Conservation (phyloP, 2,329 filamentous ascomycete genomes). For the Phyllosticta capitalensis region DNA sequence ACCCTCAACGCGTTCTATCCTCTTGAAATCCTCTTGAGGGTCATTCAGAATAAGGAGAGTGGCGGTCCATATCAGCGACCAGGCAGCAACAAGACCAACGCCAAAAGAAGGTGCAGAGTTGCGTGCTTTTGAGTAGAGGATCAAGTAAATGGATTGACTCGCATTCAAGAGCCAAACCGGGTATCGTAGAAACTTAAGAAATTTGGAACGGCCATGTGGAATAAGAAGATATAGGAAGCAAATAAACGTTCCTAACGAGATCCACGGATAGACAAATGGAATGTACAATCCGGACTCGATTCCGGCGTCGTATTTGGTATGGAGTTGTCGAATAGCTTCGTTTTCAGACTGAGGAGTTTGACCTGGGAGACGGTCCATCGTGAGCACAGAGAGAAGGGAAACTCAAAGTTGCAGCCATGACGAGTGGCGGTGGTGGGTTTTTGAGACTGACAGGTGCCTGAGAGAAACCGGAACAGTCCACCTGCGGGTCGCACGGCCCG, state of each 20-base stretch:
- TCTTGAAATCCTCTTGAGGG: slow-evolving; percentile 44
- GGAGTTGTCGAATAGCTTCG: slow-evolving; percentile 27
- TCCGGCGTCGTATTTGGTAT: slow-evolving; percentile 30
- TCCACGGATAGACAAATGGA: slow-evolving; percentile 38
- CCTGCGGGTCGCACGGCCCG: neutral
- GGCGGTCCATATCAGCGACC: slow-evolving; percentile 45
- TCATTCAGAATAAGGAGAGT: slow-evolving; percentile 48
- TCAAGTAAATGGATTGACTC: slow-evolving; percentile 34
- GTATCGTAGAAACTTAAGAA: slow-evolving; percentile 34
- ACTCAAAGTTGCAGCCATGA: neutral
- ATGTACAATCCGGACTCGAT: slow-evolving; percentile 30
- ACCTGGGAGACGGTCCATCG: neutral
- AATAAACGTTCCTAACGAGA: slow-evolving; percentile 27
- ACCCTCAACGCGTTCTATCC: slow-evolving; percentile 40
- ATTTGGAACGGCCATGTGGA: slow-evolving; percentile 34
- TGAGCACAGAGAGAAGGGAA: neutral
- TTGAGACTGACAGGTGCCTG: neutral
- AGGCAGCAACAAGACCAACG: slow-evolving; percentile 45
- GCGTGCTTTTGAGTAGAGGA: slow-evolving; percentile 38
- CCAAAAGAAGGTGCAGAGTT: slow-evolving; percentile 45
- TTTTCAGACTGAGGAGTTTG: slow-evolving; percentile 16
- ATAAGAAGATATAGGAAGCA: slow-evolving; percentile 43
- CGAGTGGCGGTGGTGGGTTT: neutral
- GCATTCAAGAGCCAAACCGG: slow-evolving; percentile 37
- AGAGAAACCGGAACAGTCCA: neutral